Conservation (phyloP, 2,329 filamentous ascomycete genomes). For the Colletotrichum sp. region DNA sequence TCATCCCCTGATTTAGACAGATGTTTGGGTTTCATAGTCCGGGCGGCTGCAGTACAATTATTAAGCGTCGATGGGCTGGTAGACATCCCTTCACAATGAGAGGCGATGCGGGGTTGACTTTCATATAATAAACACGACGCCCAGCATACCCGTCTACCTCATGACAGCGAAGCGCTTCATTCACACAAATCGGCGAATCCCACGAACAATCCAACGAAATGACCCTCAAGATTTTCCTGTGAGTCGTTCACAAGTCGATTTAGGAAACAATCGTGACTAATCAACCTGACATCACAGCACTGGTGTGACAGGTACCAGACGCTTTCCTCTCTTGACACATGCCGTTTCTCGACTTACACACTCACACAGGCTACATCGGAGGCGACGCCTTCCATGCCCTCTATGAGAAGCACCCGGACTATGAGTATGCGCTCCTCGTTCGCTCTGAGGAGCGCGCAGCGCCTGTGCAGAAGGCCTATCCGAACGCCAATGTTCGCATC, state of each 20-base stretch:
- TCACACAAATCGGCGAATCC: not conserved
- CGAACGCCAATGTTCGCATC: conserved; percentile 42
- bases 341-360: not conserved
- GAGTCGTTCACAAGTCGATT: conserved; percentile 19
- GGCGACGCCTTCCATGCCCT: conserved; percentile 53
- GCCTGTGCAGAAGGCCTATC: conserved; percentile 49
- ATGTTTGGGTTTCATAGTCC: not conserved
- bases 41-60: not conserved
- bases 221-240: conserved; percentile 48
- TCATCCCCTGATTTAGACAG: not conserved
- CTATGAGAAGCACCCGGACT: conserved; percentile 49
- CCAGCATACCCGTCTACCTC: not conserved
- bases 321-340: not conserved
- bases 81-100: not conserved
- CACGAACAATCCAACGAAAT: conserved; percentile 27
- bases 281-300: conserved; percentile 35
- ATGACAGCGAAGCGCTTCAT: not conserved
- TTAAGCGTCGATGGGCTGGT: not conserved
- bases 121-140: not conserved
- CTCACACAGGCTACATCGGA: conserved; percentile 52
- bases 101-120: not conserved
- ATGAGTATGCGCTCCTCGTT: conserved; percentile 49
- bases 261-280: not conserved
- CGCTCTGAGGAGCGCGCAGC: conserved; percentile 51
- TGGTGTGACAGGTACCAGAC: conserved; percentile 44